These are phyloP conservation scores for Coprinopsis marcescibilis DNA, from an alignment of 768 basidiomycete species.

Conservation along the genomic window DNA sequence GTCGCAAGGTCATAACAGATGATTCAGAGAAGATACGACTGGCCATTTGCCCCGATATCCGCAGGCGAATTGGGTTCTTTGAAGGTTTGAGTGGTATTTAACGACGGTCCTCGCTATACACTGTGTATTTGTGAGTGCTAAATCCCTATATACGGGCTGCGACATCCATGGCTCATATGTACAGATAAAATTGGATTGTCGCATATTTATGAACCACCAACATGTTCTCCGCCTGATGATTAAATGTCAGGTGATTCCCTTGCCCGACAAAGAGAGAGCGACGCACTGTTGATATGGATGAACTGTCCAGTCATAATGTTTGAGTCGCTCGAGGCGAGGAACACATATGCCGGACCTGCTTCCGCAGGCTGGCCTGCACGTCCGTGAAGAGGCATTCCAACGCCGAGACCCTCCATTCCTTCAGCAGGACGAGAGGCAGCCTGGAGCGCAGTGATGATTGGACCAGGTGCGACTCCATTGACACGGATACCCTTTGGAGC, in stretches of 20 bases:
- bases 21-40: slow-evolving; percentile 55
- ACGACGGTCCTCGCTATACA: background rate
- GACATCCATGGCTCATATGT: background rate
- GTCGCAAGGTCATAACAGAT: slow-evolving; percentile 47
- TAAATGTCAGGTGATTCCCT: background rate
- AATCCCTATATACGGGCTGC: no score
- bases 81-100: slow-evolving; percentile 31
- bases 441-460: slow-evolving; percentile 54
- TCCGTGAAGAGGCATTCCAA: slow-evolving; percentile 44
- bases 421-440: slow-evolving; percentile 48
- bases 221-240: background rate
- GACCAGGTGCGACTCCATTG: slow-evolving; percentile 48
- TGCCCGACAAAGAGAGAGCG: background rate
- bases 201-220: slow-evolving; percentile 1
- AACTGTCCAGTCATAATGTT: slow-evolving; percentile 35
- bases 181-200: background rate
- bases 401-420: slow-evolving; percentile 49
- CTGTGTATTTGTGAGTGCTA: background rate
- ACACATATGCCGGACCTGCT: slow-evolving; percentile 47
- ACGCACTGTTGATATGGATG: slow-evolving; percentile 29
- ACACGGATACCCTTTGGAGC: slow-evolving; percentile 54
- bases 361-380: slow-evolving; percentile 48
- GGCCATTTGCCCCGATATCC: slow-evolving; percentile 62
- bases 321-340: slow-evolving; percentile 41
- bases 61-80: slow-evolving; percentile 53